Conservation (phyloP, 164 flowering plant genomes). For the Aristolochia californica region DNA sequence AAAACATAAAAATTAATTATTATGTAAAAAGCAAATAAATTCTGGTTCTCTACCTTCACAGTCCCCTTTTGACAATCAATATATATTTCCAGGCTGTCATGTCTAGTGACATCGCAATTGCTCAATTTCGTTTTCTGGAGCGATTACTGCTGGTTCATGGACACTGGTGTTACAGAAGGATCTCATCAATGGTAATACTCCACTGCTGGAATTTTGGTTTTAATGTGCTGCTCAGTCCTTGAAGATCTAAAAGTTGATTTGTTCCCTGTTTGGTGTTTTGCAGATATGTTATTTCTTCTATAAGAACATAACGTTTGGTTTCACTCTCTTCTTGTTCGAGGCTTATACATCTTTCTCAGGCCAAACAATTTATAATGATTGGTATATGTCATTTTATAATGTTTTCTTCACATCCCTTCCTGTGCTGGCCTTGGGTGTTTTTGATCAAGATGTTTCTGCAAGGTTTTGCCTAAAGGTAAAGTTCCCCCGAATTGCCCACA, state of each 20-base stretch:
- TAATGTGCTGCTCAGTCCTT: too few relatives aligned
- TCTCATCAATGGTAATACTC: conserved; percentile 63
- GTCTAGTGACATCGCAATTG: conserved; percentile 96
- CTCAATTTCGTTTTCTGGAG: conserved; percentile 83
- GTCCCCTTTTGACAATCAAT: background rate
- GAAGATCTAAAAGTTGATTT: too few relatives aligned
- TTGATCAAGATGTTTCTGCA: conserved; percentile 95
- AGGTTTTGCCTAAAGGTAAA: conserved; percentile 72
- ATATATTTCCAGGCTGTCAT: conserved; percentile 72
- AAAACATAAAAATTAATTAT: background rate
- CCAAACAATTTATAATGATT: conserved; percentile 81
- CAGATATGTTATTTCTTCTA: conserved; percentile 99
- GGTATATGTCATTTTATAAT: conserved; percentile 80
- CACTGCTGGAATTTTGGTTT: background rate
- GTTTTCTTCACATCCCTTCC: conserved; percentile 91
- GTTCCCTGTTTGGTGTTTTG: conserved; percentile 10
- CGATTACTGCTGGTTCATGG: conserved; percentile 92
- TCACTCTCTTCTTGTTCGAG: conserved; percentile 70
- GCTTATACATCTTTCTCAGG: conserved; percentile 76
- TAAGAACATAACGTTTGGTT: conserved; percentile 78
- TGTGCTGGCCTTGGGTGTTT: conserved; percentile 70
- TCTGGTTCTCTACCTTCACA: background rate
- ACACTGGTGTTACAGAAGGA: conserved; percentile 97
- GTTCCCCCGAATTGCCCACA: background rate
- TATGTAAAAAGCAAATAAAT: background rate